phyloP scores from a whole-genome alignment of 83 land plant genomes.

The Picea mariana region DNA sequence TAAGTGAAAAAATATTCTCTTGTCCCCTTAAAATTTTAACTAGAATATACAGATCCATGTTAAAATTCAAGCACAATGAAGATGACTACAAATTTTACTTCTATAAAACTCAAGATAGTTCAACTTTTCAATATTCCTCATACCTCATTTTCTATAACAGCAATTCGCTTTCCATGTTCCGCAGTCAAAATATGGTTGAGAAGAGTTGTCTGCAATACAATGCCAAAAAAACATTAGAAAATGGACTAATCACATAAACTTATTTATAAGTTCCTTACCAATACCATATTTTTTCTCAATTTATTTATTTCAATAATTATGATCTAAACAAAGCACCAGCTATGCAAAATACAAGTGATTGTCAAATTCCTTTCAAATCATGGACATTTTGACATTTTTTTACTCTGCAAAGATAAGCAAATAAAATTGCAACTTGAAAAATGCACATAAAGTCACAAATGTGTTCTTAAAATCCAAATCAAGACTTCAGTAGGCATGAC shows the following conservation, averaged over 20 bases:
- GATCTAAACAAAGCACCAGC: neutral
- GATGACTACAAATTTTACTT: too few species aligned
- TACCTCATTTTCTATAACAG: constrained; percentile 99
- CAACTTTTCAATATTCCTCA: too few species aligned
- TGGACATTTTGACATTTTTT: neutral
- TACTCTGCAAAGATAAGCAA: neutral
- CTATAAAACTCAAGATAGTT: too few species aligned
- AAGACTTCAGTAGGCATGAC: neutral
- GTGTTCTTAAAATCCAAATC: neutral
- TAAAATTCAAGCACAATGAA: too few species aligned
- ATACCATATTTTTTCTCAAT: neutral
- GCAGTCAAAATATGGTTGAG: constrained; percentile 87
- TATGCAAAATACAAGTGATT: neutral
- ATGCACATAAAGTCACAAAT: neutral
- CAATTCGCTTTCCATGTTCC: constrained; percentile 91
- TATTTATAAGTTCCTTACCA: neutral
- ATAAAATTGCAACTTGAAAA: neutral
- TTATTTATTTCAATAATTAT: neutral
- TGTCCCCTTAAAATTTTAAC: too few species aligned
- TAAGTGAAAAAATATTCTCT: too few species aligned
- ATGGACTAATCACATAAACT: neutral
- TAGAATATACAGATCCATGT: too few species aligned
- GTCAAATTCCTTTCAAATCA: neutral
- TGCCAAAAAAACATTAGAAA: neutral
- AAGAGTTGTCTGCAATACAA: constrained; percentile 78